Evolutionary conservation across 371 early-diverging fungal genomes (phyloP).

Genomic region (Lichtheimia ramosa): DNA sequence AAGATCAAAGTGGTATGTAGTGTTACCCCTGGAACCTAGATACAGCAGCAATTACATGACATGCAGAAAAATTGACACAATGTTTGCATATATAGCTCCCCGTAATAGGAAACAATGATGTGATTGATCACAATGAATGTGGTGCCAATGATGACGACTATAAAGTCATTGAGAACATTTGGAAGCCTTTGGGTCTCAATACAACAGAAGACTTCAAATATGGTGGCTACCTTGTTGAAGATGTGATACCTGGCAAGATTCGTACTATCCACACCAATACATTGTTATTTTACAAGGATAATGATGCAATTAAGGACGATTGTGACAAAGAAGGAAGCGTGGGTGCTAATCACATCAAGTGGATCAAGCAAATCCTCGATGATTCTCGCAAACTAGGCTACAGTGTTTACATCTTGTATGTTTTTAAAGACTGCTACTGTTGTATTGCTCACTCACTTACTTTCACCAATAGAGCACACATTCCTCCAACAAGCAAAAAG

Average conservation of each 20-base stretch:
- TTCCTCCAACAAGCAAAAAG: constrained; percentile 41
- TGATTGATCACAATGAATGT: constrained; percentile 14
- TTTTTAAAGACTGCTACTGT: no score
- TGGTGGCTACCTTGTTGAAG: constrained; percentile 21
- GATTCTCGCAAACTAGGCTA: constrained; percentile 13
- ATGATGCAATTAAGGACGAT: constrained; percentile 15
- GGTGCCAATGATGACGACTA: constrained; percentile 9
- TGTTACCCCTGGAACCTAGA: not conserved
- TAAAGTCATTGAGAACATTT: constrained; percentile 12
- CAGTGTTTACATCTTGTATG: constrained; percentile 26
- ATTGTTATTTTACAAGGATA: constrained; percentile 25
- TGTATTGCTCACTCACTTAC: no score
- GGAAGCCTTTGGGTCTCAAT: constrained; percentile 21
- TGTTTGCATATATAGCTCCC: constrained; percentile 22
- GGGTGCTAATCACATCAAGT: constrained; percentile 24
- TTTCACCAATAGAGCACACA: constrained; percentile 38
- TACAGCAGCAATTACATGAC: no score
- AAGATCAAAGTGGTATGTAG: constrained; percentile 21
- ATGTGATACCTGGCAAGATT: constrained; percentile 18
- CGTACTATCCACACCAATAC: constrained; percentile 24
- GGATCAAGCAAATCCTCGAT: constrained; percentile 20
- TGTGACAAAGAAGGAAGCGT: constrained; percentile 19
- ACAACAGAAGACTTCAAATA: constrained; percentile 5
- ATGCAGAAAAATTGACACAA: not conserved
- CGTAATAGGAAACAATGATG: constrained; percentile 41